Percentiles rank a stretch among this genome's conserved stretches.
These are phyloP conservation scores for Leccinum griseonigrum DNA, from an alignment of 1,284 basidiomycete species.

Conservation along the genomic window DNA sequence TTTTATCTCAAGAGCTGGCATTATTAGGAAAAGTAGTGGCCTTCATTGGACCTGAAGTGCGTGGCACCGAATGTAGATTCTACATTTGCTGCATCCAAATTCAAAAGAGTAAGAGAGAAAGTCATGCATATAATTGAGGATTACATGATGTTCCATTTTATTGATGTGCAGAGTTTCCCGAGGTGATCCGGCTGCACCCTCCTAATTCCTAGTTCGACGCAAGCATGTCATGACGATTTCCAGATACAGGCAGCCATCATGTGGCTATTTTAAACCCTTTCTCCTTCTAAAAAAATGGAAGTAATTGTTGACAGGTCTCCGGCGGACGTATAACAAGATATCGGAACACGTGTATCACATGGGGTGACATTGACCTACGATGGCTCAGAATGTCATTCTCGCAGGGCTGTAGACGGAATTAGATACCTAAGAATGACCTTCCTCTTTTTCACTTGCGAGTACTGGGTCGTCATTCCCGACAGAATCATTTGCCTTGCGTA, in stretches of 20 bases:
- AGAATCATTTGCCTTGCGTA: neutral
- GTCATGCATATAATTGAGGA: neutral
- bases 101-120: neutral
- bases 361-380: neutral
- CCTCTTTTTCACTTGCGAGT: slow-evolving; percentile 12
- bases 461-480: slow-evolving; percentile 9
- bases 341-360: neutral
- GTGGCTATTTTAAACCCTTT: neutral
- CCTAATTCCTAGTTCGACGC: neutral
- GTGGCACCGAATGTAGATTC: neutral
- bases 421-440: slow-evolving; percentile 5
- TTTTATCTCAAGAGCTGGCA: neutral
- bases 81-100: neutral
- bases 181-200: neutral
- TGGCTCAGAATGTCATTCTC: neutral
- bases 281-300: neutral
- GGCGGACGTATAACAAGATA: neutral
- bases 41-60: neutral
- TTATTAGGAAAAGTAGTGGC: neutral
- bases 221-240: neutral
- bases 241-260: neutral
- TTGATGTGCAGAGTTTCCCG: neutral
- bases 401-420: neutral
- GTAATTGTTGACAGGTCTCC: neutral
- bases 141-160: neutral